phyloP scores from a whole-genome alignment of 2,329 filamentous ascomycete genomes.

The Erysiphe pulchra region DNA sequence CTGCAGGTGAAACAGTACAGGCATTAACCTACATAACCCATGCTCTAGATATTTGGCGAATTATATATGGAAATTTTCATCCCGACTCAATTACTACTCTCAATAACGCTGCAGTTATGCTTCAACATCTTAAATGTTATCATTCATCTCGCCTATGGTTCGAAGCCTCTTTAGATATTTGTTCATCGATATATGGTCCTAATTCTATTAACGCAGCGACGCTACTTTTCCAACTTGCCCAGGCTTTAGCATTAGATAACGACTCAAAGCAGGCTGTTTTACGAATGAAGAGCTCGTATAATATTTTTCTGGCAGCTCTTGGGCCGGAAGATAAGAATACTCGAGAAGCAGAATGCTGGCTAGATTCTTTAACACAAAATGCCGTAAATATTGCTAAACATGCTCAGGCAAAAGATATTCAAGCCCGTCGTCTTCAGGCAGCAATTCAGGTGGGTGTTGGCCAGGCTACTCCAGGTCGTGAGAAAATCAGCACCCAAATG shows the following conservation, averaged over 20 bases:
- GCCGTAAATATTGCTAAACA: conserved; percentile 88
- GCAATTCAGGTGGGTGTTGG: conserved; percentile 22
- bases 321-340: conserved; percentile 89
- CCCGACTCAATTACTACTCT: conserved; percentile 96
- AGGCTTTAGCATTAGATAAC: conserved; percentile 83
- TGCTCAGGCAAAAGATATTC: conserved; percentile 69
- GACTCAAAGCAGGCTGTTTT: conserved; percentile 78
- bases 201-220: conserved; percentile 84
- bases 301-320: conserved; percentile 72
- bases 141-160: conserved; percentile 93
- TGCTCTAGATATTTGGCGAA: conserved; percentile 84
- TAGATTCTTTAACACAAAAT: conserved; percentile 86
- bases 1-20: conserved; percentile 64
- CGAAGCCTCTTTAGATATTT: conserved; percentile 70
- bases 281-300: conserved; percentile 90
- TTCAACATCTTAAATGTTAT: conserved; percentile 85
- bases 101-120: conserved; percentile 97
- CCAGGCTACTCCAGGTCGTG: conserved; percentile 20
- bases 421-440: conserved; percentile 46
- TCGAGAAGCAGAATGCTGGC: conserved; percentile 90
- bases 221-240: conserved; percentile 86
- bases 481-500: conserved; percentile 15
- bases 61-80: conserved; percentile 82
- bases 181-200: conserved; percentile 71
- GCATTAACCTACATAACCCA: conserved; percentile 81